Percentiles rank a stretch among this genome's conserved stretches.
Evolutionary conservation across 2,329 filamentous ascomycete species (phyloP).

Genomic region (Chlorencoelia australis): DNA sequence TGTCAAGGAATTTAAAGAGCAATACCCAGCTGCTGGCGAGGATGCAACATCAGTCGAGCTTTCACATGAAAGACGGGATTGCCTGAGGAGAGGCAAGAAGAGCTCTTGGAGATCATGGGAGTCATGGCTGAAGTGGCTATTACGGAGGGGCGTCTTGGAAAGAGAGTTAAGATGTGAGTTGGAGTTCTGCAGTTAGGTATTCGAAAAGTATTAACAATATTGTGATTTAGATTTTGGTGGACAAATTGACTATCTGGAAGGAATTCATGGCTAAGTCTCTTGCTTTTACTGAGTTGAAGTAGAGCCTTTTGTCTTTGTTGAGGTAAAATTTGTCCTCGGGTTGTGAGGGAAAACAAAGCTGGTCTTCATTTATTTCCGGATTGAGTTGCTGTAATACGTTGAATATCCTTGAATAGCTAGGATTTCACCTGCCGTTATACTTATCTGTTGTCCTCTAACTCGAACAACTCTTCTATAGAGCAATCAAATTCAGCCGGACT

Average conservation of each 20-base stretch:
- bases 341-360: no score
- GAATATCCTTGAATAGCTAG: no score
- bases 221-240: slow-evolving; percentile 24
- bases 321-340: no score
- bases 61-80: slow-evolving; percentile 29
- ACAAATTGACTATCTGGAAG: slow-evolving; percentile 34
- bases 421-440: no score
- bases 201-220: slow-evolving; percentile 6
- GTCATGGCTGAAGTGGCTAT: slow-evolving; percentile 43
- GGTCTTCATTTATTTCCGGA: no score
- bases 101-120: slow-evolving; percentile 43
- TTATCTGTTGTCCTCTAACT: no score
- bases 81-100: slow-evolving; percentile 34
- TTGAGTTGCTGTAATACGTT: no score
- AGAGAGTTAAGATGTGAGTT: slow-evolving; percentile 28
- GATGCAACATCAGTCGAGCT: slow-evolving; percentile 29
- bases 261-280: slow-evolving; percentile 29
- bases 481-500: no score
- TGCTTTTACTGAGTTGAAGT: slow-evolving; percentile 30
- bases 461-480: no score
- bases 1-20: slow-evolving; percentile 31
- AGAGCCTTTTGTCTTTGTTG: no score
- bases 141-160: slow-evolving; percentile 36
- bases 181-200: not conserved
- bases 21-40: slow-evolving; percentile 32